A percentile compares a stretch with the other conserved stretches of the same genome.
These are phyloP conservation scores for Capronia americana DNA, from an alignment of 2,329 filamentous ascomycete genomes.

Conservation along the genomic window DNA sequence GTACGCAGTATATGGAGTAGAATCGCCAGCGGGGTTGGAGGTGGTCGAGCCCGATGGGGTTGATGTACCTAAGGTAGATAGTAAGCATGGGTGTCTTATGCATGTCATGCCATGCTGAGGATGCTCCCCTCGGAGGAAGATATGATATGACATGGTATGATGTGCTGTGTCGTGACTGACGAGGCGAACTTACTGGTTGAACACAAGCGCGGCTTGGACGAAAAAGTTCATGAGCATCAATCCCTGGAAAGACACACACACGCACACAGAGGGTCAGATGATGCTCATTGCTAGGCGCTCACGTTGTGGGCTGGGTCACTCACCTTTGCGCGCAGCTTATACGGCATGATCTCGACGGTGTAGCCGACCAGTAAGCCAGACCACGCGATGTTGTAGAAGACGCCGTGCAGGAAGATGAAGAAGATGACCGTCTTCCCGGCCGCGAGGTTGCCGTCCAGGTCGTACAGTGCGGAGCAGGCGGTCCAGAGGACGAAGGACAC, in stretches of 20 bases:
- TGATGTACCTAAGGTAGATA: conserved; percentile 48
- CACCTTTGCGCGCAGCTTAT: conserved; percentile 54
- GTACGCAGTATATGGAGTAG: conserved; percentile 33
- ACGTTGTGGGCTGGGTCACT: background rate
- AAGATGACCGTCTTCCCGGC: conserved; percentile 46
- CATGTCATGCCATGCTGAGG: too few species aligned
- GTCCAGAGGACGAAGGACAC: conserved; percentile 52
- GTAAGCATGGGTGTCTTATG: background rate
- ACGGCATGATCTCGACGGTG: conserved; percentile 57
- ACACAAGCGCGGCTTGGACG: conserved; percentile 31
- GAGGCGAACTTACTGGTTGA: conserved; percentile 22
- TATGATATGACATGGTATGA: background rate
- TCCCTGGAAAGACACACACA: conserved; percentile 40
- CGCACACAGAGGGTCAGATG: background rate
- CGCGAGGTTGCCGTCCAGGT: conserved; percentile 42
- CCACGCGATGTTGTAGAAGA: conserved; percentile 50
- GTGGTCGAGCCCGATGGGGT: conserved; percentile 29
- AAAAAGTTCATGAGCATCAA: conserved; percentile 34
- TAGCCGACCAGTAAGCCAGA: conserved; percentile 48
- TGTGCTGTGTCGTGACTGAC: too few species aligned
- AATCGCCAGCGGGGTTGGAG: conserved; percentile 29
- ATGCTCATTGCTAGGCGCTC: background rate
- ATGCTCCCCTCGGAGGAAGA: conserved; percentile 6
- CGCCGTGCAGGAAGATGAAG: conserved; percentile 53
- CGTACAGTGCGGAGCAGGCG: conserved; percentile 48